Base-by-base conservation (phyloP, 495 filamentous ascomycete species). In the Oidiodendron maius region DNA sequence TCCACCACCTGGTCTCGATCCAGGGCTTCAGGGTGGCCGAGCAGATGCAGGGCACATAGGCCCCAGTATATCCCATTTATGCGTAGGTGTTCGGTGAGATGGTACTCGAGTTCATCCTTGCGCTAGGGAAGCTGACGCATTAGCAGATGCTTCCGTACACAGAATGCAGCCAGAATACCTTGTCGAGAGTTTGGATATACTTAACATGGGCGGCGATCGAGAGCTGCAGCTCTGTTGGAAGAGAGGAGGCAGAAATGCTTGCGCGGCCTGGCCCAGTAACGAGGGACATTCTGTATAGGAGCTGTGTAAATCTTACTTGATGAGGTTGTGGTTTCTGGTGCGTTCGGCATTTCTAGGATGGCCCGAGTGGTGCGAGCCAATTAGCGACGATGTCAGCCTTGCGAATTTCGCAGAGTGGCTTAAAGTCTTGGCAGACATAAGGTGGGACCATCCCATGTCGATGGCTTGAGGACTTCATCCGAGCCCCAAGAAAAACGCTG, bases 51-150 rank as follows among this genome's bases (percentile, higher is more conserved):
- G 12, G 91, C 84, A 2, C 81, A 91, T 46, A 98, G 70, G 21
- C 94, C 93, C 93, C 93, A 98, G 67, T 98, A 98, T 28, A 97
- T 76, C 25, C 93, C 93, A 61, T 90, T 95, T 25, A 97, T 72
- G 39, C 93, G 87, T 44, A 98, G 80, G 60, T 98, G 93, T 66
- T 96, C 90, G 4, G 94, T 97, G 55, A 96, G 76, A 83, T 90
- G 95, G 69, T 97, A 97, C 63, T 96, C 90, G 50, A 95, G 80
- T 62, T 95, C 89, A 68, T 96, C 90, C 68, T 84, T 87, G 53
- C 85, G 77, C 83, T 88, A 70, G 63, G 56, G 59, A n/a, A n/a
- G n/a, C n/a, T n/a, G n/a, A n/a, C n/a, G n/a, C n/a, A n/a, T n/a
- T n/a, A n/a, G n/a, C n/a, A n/a, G n/a, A n/a, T n/a, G n/a, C n/a